Base-by-base conservation (phyloP, 208 protist species). In the Crithidia expoeki region DNA sequence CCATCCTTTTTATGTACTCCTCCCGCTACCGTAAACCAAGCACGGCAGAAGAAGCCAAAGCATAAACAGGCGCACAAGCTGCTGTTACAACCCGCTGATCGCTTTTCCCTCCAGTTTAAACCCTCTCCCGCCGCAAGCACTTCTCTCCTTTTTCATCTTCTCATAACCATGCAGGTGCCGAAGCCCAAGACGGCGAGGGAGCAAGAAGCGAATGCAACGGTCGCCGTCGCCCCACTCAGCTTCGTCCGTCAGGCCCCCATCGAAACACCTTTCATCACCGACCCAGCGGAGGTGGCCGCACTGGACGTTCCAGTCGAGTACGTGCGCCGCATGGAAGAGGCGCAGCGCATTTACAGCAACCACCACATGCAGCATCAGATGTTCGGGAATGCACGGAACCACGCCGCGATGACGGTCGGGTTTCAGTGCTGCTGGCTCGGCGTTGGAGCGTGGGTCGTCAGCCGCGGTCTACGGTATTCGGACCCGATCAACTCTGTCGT, bases 401-500 rank as follows among this genome's bases (percentile, higher is more conserved):
- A 81, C 34, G 76, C 78, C 21, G 34, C 75, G 53, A 72, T 79
- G 58, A 90, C 85, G 27, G 46, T 91, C 23, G 84, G 73, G 40
- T 58, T 88, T 21, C 88, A 94, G 68, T 83, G 74, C 55, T 62
- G 57, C 50, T 94, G 88, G 86, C 66, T 94, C 9, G 77, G 75
- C 50, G 74, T 94, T 14, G 78, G 81, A 5, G 57, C 58, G 14
- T 94, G 89, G 86, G 71, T 94, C 38, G 49, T 86, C 23, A 74
- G 78, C 53, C 89, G 89, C 11, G 85, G 89, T 4, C 80, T 82
- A 38, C 70, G 76, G 25, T 90, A 88, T 73, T 86, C 81, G 7
- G 84, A 92, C 72, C 89, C 89, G 5, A 75, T 89, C 32, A 84
- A 92, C 68, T 94, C 89, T 4, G 28, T 92, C 32, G 63, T 81